Percentiles rank a stretch among this genome's conserved stretches.
Conservation (phyloP, 352 stramenopile species). For the Phytophthora ramorum region DNA sequence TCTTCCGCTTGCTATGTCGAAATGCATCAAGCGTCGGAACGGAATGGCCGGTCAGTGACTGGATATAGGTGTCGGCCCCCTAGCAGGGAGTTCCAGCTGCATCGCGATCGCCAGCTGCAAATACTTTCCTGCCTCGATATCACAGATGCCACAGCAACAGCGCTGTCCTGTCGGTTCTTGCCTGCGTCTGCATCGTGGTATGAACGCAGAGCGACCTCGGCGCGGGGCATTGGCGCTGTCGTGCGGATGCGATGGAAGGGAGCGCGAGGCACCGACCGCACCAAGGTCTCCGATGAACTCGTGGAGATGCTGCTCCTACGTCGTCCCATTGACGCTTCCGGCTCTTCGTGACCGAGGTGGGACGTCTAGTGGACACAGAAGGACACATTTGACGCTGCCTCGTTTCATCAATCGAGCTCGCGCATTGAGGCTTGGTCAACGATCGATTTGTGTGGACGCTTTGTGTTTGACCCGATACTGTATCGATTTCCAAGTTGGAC, state of each 20-base stretch:
- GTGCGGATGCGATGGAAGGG: constrained; percentile 14
- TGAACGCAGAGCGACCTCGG: constrained; percentile 1
- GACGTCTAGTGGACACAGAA: constrained; percentile 7
- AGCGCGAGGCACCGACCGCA: constrained; percentile 8
- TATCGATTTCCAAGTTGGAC: no score
- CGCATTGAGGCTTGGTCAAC: no score
- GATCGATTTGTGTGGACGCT: no score
- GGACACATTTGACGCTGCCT: background rate
- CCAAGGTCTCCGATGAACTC: background rate
- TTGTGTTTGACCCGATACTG: no score
- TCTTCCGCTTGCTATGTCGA: constrained; percentile 1
- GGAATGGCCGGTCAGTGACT: background rate
- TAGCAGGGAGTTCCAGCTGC: background rate
- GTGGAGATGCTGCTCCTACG: background rate
- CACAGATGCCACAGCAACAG: no score
- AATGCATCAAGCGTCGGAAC: background rate
- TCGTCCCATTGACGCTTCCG: constrained; percentile 17
- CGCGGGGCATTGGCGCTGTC: constrained; percentile 14
- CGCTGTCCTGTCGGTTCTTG: no score
- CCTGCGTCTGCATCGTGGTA: no score
- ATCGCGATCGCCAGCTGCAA: constrained; percentile 13
- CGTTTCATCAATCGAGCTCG: background rate
- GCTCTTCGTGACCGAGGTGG: constrained; percentile 19
- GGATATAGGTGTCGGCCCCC: background rate
- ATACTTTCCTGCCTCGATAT: constrained; percentile 6